Evolutionary conservation across 805 yeast species (phyloP).

Genomic region (Blastobotrys chiropterorum): DNA sequence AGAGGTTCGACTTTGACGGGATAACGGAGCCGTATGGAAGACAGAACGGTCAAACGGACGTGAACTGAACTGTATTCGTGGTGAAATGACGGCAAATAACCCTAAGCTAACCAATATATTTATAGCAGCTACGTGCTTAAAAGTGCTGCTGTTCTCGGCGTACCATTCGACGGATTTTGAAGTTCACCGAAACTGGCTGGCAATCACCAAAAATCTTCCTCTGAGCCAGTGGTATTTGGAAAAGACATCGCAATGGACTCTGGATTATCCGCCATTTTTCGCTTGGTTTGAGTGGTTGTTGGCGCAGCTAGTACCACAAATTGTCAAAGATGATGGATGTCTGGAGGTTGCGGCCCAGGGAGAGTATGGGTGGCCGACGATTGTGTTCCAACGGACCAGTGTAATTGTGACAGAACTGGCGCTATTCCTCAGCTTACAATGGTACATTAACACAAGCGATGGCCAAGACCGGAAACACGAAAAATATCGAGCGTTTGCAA

Average conservation of each 20-base stretch:
- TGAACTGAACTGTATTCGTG: not conserved
- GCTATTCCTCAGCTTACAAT: constrained; percentile 63
- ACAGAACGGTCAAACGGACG: no score
- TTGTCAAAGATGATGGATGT: constrained; percentile 69
- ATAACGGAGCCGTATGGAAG: not conserved
- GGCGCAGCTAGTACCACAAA: constrained; percentile 60
- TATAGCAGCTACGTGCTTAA: constrained; percentile 55
- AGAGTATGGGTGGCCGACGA: constrained; percentile 66
- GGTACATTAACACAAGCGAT: constrained; percentile 44
- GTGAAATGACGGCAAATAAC: not conserved
- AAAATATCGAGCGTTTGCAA: constrained; percentile 55
- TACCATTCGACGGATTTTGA: constrained; percentile 96
- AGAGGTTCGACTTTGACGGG: no score
- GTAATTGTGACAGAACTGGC: constrained; percentile 74
- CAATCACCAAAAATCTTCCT: constrained; percentile 76
- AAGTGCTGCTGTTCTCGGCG: constrained; percentile 61
- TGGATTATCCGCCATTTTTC: constrained; percentile 96
- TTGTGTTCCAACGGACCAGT: constrained; percentile 73
- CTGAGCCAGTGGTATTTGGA: constrained; percentile 78
- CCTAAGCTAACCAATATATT: constrained; percentile 50
- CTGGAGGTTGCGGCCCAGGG: constrained; percentile 62
- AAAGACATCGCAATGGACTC: constrained; percentile 79
- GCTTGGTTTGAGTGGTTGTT: constrained; percentile 89
- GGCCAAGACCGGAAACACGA: constrained; percentile 26
- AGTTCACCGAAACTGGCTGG: constrained; percentile 96